A percentile compares a stretch with the other conserved stretches of the same genome.
These are phyloP conservation scores for Suillus decipiens DNA, from an alignment of 768 basidiomycete genomes.

Conservation along the genomic window DNA sequence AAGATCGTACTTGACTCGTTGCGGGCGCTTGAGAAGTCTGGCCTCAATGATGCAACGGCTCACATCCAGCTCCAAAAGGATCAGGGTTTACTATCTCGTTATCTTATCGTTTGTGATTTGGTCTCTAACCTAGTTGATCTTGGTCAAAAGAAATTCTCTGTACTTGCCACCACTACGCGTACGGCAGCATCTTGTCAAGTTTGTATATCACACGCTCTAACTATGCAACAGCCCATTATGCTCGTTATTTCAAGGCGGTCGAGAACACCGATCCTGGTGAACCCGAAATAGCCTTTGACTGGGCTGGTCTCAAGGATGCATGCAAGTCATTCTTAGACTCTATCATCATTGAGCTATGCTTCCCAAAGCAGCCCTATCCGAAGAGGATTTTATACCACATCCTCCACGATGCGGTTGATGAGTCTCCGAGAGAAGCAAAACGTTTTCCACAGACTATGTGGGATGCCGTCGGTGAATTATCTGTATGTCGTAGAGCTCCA, in stretches of 20 bases:
- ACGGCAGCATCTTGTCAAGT: constrained; percentile 28
- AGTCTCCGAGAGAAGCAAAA: constrained; percentile 70
- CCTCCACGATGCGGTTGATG: constrained; percentile 70
- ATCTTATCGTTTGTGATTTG: constrained; percentile 65
- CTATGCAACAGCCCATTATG: constrained; percentile 58
- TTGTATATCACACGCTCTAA: constrained; percentile 10
- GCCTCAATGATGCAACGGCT: constrained; percentile 53
- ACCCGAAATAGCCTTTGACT: constrained; percentile 65
- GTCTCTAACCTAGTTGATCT: constrained; percentile 60
- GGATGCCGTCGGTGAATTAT: constrained; percentile 82
- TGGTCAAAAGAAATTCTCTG: constrained; percentile 64
- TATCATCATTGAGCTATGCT: constrained; percentile 79
- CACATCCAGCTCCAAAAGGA: constrained; percentile 57
- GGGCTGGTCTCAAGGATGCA: constrained; percentile 58
- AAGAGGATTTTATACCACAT: constrained; percentile 65
- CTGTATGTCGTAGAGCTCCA: constrained; percentile 42
- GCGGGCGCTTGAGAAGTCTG: constrained; percentile 52
- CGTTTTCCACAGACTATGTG: constrained; percentile 79
- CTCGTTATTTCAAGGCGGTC: constrained; percentile 63
- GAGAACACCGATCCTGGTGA: constrained; percentile 42
- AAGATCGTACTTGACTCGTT: constrained; percentile 65
- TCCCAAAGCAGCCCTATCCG: constrained; percentile 70
- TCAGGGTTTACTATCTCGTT: constrained; percentile 52
- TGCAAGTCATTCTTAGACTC: constrained; percentile 82
- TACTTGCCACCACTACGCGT: constrained; percentile 73